phyloP scores from a whole-genome alignment of 495 filamentous ascomycete species.

The Tuber brumale region DNA sequence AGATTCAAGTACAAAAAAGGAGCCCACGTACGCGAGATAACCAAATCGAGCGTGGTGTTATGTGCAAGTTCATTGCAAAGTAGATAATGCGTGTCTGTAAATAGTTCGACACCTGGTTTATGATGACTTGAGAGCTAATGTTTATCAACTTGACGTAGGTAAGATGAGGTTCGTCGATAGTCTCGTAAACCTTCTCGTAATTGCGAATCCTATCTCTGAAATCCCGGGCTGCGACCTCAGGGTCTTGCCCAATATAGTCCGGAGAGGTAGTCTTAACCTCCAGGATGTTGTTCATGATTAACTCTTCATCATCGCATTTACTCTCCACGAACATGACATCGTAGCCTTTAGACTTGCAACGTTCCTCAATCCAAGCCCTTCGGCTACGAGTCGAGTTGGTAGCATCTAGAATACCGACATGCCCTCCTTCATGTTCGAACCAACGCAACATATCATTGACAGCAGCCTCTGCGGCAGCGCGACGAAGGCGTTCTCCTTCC shows the following conservation, averaged over 20 bases:
- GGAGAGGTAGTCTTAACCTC: conserved; percentile 96
- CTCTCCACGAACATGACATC: conserved; percentile 93
- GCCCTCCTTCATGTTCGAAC: conserved; percentile 64
- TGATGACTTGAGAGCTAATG: conserved; percentile 87
- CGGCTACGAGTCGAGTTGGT: conserved; percentile 87
- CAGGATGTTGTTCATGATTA: conserved; percentile 94
- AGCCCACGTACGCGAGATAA: conserved; percentile 68
- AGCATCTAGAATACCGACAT: conserved; percentile 76
- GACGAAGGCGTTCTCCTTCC: conserved; percentile 83
- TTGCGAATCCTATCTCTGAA: conserved; percentile 92
- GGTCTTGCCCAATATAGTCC: conserved; percentile 90
- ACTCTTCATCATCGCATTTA: conserved; percentile 85
- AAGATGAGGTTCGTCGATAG: conserved; percentile 74
- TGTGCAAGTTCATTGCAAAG: conserved; percentile 97
- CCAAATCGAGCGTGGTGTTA: conserved; percentile 96
- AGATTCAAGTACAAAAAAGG: not conserved
- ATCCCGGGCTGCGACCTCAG: conserved; percentile 78
- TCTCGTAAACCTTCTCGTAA: conserved; percentile 93
- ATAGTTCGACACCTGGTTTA: conserved; percentile 96
- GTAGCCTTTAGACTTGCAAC: conserved; percentile 62
- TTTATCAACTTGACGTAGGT: conserved; percentile 98
- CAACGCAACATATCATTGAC: conserved; percentile 85
- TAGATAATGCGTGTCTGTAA: conserved; percentile 93
- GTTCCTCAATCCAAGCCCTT: conserved; percentile 84
- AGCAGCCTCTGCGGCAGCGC: conserved; percentile 80